Conservation (phyloP, 1,139 yeast genomes). For the Suhomyces maxii region DNA sequence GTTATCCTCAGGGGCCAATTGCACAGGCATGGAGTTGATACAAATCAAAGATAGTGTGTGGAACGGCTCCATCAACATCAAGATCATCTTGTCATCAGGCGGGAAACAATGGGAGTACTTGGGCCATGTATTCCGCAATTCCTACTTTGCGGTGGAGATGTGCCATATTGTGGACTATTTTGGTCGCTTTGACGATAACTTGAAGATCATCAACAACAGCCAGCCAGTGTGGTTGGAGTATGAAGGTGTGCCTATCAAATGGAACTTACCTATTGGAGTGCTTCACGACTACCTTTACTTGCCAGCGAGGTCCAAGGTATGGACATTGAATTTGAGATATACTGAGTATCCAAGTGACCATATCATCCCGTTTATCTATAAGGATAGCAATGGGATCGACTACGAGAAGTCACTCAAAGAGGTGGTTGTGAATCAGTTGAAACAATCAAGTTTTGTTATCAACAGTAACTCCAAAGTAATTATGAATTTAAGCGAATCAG, state of each 20-base stretch:
- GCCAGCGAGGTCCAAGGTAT: slow-evolving; percentile 20
- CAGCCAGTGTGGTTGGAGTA: slow-evolving; percentile 64
- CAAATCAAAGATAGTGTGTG: slow-evolving; percentile 45
- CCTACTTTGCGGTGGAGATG: slow-evolving; percentile 58
- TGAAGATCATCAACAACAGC: slow-evolving; percentile 18
- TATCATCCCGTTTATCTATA: slow-evolving; percentile 48
- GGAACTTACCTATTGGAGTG: slow-evolving; percentile 82
- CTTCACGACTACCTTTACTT: slow-evolving; percentile 54
- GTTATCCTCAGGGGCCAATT: not conserved
- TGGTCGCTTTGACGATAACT: slow-evolving; percentile 32
- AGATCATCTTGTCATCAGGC: slow-evolving; percentile 23
- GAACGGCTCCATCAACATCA: slow-evolving; percentile 56
- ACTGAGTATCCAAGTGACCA: slow-evolving; percentile 50
- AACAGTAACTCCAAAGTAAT: slow-evolving; percentile 74
- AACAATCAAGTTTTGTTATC: slow-evolving; percentile 73
- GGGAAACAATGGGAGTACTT: slow-evolving; percentile 22
- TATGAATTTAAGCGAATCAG: slow-evolving; percentile 67
- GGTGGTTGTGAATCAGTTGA: slow-evolving; percentile 72
- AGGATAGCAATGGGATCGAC: slow-evolving; percentile 13
- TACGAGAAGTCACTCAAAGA: slow-evolving; percentile 40
- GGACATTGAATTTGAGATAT: slow-evolving; percentile 52
- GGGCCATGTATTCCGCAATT: slow-evolving; percentile 39
- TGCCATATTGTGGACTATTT: slow-evolving; percentile 46
- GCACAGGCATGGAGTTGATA: not conserved
- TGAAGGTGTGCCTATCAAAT: slow-evolving; percentile 62